These are phyloP conservation scores for Williopsis jadinii DNA, from an alignment of 1,139 yeast species.

Conservation along the genomic window DNA sequence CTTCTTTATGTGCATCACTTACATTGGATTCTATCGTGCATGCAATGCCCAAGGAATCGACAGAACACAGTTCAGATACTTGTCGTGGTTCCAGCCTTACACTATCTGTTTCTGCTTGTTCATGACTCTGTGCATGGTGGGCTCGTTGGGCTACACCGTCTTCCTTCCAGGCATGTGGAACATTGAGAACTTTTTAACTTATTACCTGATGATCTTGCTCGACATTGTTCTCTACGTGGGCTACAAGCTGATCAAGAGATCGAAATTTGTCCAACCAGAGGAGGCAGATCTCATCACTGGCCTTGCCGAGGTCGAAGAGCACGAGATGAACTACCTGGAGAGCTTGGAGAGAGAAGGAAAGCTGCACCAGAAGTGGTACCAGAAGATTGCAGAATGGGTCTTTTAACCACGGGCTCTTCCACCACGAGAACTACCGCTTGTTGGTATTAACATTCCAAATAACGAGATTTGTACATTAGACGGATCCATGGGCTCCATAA, in stretches of 20 bases:
- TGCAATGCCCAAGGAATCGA: slow-evolving; percentile 46
- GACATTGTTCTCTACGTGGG: slow-evolving; percentile 46
- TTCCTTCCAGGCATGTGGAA: slow-evolving; percentile 62
- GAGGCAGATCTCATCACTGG: slow-evolving; percentile 51
- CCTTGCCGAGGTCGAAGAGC: slow-evolving; percentile 47
- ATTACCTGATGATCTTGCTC: slow-evolving; percentile 47
- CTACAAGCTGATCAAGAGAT: slow-evolving; percentile 47
- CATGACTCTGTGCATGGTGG: slow-evolving; percentile 45
- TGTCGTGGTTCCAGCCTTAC: slow-evolving; percentile 51
- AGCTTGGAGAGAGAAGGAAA: slow-evolving; percentile 16
- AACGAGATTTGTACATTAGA: no score
- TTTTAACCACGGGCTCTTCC: slow-evolving; percentile 1
- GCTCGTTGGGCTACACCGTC: slow-evolving; percentile 58
- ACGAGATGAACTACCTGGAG: slow-evolving; percentile 31
- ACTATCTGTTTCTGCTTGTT: slow-evolving; percentile 45
- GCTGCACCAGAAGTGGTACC: neutral
- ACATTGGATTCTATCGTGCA: slow-evolving; percentile 52
- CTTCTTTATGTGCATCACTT: slow-evolving; percentile 52
- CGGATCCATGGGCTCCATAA: no score
- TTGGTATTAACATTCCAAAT: no score
- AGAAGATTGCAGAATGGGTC: slow-evolving; percentile 4
- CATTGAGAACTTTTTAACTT: slow-evolving; percentile 49
- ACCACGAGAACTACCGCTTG: no score
- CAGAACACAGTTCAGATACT: slow-evolving; percentile 39
- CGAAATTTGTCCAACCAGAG: slow-evolving; percentile 41